A percentile compares a stretch with the other conserved stretches of the same genome.
Conservation (phyloP, 1,284 basidiomycete species). For the Apiotrichum montevideense region DNA sequence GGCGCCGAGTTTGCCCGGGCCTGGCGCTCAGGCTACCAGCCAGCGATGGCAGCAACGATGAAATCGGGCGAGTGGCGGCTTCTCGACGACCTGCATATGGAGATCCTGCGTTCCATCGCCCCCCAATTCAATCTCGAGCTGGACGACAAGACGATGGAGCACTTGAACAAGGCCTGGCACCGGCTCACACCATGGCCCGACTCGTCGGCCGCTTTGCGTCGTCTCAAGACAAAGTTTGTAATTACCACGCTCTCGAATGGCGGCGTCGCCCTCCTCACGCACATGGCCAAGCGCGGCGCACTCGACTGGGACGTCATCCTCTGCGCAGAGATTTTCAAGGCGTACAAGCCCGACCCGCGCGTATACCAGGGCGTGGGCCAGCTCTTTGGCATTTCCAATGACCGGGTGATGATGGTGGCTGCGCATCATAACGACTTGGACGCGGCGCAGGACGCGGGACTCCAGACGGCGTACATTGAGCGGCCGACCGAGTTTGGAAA, state of each 20-base stretch:
- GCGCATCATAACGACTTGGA: constrained; percentile 13
- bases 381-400: constrained; percentile 1
- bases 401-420: constrained; percentile 14
- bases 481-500: constrained; percentile 8
- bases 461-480: constrained; percentile 14
- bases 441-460: constrained; percentile 8
- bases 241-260: constrained; percentile 12
- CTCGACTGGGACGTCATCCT: constrained; percentile 11
- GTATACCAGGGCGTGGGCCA: constrained; percentile 7
- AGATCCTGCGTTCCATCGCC: constrained; percentile 5
- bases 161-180: constrained; percentile 12
- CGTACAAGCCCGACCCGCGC: constrained; percentile 11
- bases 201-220: background rate
- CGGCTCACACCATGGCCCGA: constrained; percentile 12
- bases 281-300: constrained; percentile 13
- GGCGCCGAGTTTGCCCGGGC: constrained; percentile 9
- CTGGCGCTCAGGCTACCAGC: constrained; percentile 8
- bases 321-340: constrained; percentile 10
- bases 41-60: constrained; percentile 12
- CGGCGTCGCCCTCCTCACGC: constrained; percentile 8
- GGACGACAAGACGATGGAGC: background rate
- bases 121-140: constrained; percentile 3
- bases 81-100: constrained; percentile 12
- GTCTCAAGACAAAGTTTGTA: constrained; percentile 5
- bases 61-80: constrained; percentile 2